Conservation (phyloP, 2,329 filamentous ascomycete species). For the Nemania bipapillata region DNA sequence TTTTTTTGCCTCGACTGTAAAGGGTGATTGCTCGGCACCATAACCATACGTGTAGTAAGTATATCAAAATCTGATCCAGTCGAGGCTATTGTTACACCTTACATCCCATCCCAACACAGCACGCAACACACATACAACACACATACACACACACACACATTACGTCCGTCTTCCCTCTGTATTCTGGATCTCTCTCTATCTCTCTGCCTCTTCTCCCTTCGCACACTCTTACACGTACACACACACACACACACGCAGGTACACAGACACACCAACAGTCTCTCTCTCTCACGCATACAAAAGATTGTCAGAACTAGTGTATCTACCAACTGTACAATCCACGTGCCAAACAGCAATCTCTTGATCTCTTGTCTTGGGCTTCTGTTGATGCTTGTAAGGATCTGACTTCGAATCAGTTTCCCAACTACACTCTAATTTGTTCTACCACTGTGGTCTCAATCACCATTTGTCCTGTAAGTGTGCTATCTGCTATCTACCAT, state of each 20-base stretch:
- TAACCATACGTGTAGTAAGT: conserved; percentile 23
- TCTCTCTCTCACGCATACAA: too few relatives aligned
- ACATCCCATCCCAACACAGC: conserved; percentile 32
- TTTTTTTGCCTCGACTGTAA: not conserved
- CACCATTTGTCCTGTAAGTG: conserved; percentile 17
- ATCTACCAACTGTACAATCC: not conserved
- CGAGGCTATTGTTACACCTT: conserved; percentile 45
- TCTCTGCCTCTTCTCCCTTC: not conserved
- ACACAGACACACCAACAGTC: conserved; percentile 8
- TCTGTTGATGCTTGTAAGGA: not conserved
- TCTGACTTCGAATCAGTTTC: conserved; percentile 4
- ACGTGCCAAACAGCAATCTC: not conserved
- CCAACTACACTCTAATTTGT: not conserved
- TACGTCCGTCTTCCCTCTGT: not conserved
- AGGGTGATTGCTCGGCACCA: conserved; percentile 3
- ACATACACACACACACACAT: not conserved
- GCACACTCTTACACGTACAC: conserved; percentile 1
- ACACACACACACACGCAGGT: not conserved
- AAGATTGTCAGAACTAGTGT: not conserved
- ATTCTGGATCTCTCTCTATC: conserved; percentile 14
- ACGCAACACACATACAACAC: conserved; percentile 8
- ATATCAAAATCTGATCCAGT: conserved; percentile 29
- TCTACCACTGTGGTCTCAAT: conserved; percentile 1
- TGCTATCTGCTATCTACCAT: too few relatives aligned
- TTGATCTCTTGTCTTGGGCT: not conserved